Evolutionary conservation across 2,329 filamentous ascomycete species (phyloP).

Genomic region (Aureobasidium sp.): DNA sequence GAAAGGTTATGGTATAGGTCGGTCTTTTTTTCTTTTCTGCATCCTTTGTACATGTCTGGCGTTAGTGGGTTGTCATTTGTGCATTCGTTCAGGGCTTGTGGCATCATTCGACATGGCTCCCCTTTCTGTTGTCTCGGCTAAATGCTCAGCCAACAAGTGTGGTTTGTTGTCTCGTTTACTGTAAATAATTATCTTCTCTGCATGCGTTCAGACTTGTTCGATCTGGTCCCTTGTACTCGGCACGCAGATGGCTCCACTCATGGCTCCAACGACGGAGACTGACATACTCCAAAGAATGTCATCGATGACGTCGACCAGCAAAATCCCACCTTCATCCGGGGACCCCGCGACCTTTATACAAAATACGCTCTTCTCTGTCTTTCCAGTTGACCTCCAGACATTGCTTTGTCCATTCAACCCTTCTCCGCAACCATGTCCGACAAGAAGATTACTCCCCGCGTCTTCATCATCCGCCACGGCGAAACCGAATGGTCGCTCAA

Average conservation of each 20-base stretch:
- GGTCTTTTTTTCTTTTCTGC: neutral
- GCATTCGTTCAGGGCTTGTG: neutral
- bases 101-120: neutral
- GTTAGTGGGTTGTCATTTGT: neutral
- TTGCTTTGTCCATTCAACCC: too few relatives aligned
- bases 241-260: too few relatives aligned
- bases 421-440: neutral
- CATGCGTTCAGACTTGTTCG: neutral
- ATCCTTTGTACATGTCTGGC: neutral
- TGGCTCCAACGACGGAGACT: neutral
- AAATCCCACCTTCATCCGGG: neutral
- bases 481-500: constrained; percentile 93
- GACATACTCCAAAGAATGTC: neutral
- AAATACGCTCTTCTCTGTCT: neutral
- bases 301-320: neutral
- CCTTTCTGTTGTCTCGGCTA: neutral
- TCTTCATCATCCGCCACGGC: constrained; percentile 64
- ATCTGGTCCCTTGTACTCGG: too few relatives aligned
- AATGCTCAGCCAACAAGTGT: neutral
- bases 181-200: neutral
- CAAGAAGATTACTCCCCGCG: constrained; percentile 33
- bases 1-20: neutral
- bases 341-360: neutral
- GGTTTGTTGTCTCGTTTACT: neutral
- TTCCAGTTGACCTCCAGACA: neutral